phyloP scores from a whole-genome alignment of 306 rosid species.

The Pterocarpus santalinus region DNA sequence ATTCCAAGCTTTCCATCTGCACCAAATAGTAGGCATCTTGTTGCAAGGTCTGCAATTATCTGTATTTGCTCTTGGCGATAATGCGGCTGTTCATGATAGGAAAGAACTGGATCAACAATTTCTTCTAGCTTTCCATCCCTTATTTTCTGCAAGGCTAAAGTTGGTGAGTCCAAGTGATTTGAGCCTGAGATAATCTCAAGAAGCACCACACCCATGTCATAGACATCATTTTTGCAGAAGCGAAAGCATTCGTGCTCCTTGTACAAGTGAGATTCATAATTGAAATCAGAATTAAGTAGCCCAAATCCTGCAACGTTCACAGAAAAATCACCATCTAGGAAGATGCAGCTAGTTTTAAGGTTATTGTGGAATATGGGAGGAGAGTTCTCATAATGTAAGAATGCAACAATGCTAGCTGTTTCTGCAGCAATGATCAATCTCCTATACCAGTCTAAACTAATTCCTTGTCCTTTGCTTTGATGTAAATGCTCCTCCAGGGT shows the following conservation, averaged over 20 bases:
- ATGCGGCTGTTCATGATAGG: constrained; percentile 73
- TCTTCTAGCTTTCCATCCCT: constrained; percentile 83
- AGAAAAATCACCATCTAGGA: constrained; percentile 68
- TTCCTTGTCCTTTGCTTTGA: constrained; percentile 56
- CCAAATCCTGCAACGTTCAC: constrained; percentile 81
- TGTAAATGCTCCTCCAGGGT: constrained; percentile 80
- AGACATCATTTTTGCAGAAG: constrained; percentile 73
- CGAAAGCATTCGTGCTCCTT: constrained; percentile 43
- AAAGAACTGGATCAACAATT: constrained; percentile 78
- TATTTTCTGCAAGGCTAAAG: constrained; percentile 68
- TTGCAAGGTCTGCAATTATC: constrained; percentile 88
- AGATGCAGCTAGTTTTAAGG: constrained; percentile 71
- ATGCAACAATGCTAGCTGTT: constrained; percentile 75
- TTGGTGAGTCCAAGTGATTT: constrained; percentile 65
- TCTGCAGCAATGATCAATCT: constrained; percentile 84
- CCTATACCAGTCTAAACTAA: constrained; percentile 75
- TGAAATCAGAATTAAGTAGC: constrained; percentile 46
- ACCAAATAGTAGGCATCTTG: constrained; percentile 85
- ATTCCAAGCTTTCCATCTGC: constrained; percentile 83
- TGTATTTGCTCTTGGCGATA: constrained; percentile 74
- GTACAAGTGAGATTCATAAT: constrained; percentile 45
- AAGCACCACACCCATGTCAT: constrained; percentile 79
- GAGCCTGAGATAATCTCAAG: constrained; percentile 87
- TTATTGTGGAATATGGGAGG: constrained; percentile 89
- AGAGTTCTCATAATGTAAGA: constrained; percentile 71